These are phyloP conservation scores for Tilletia walkeri DNA, from an alignment of 1,284 basidiomycete species.

Conservation along the genomic window DNA sequence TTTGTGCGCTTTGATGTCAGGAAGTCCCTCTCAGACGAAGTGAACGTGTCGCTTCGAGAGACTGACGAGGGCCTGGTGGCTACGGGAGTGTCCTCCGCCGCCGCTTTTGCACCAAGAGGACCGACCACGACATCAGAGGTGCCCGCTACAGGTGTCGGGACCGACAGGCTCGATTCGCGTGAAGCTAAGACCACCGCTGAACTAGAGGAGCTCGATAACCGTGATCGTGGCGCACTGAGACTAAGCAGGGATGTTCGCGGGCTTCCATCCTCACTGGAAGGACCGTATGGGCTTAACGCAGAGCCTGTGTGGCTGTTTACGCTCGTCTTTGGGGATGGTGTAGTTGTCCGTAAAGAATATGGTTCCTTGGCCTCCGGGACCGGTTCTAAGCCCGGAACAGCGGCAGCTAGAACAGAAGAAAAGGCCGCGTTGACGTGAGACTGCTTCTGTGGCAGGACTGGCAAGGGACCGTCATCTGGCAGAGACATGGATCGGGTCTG, in stretches of 20 bases:
- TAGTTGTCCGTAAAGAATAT: no score
- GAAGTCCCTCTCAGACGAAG: no score
- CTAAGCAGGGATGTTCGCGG: not conserved
- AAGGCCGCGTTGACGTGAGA: not conserved
- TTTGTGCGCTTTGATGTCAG: no score
- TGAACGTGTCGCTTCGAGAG: no score
- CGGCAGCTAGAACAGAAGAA: not conserved
- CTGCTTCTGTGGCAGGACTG: not conserved
- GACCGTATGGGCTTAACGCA: not conserved
- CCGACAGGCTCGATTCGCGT: not conserved
- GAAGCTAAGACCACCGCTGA: not conserved
- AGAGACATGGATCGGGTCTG: no score
- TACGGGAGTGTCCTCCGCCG: not conserved
- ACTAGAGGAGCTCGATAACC: not conserved
- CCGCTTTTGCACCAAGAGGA: not conserved
- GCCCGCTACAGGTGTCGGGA: no score
- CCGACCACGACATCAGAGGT: not conserved
- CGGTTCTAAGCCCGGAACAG: not conserved
- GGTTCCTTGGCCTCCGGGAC: not conserved
- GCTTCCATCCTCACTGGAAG: not conserved
- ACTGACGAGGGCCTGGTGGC: not conserved
- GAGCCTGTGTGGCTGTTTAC: not conserved
- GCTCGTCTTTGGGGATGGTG: no score
- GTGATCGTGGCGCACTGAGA: not conserved
- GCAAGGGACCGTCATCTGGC: no score